phyloP scores from a whole-genome alignment of 192 early-diverging fungal genomes.

The Oehlia diaphana region DNA sequence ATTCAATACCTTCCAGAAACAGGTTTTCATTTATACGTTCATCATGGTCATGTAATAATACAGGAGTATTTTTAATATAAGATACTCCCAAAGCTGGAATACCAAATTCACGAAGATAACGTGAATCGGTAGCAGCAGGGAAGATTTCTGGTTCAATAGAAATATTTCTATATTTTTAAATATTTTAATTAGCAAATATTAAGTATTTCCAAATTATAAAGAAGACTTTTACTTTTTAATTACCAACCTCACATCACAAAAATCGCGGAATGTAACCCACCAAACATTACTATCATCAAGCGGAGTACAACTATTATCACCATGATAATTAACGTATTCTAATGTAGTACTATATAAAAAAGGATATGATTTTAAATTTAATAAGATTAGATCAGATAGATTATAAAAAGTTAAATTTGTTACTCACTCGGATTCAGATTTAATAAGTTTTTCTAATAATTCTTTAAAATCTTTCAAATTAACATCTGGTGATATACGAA shows the following conservation, averaged over 20 bases:
- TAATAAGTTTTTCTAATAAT: slow-evolving; percentile 44
- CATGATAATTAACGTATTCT: slow-evolving; percentile 65
- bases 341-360: slow-evolving; percentile 49
- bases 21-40: slow-evolving; percentile 78
- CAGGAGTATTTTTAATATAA: slow-evolving; percentile 75
- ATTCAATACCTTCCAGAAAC: slow-evolving; percentile 72
- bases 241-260: slow-evolving; percentile 47
- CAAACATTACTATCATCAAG: slow-evolving; percentile 62
- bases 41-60: slow-evolving; percentile 85
- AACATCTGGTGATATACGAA: slow-evolving; percentile 70
- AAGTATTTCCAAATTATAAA: not conserved
- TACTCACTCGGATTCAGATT: slow-evolving; percentile 45
- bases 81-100: slow-evolving; percentile 82
- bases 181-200: not conserved
- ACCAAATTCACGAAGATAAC: slow-evolving; percentile 72
- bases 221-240: not conserved
- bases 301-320: slow-evolving; percentile 55
- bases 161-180: slow-evolving; percentile 38
- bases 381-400: not conserved
- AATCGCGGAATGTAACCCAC: slow-evolving; percentile 63
- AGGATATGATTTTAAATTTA: not conserved
- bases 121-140: slow-evolving; percentile 81
- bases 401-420: slow-evolving; percentile 3
- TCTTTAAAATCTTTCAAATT: slow-evolving; percentile 64
- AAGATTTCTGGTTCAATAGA: slow-evolving; percentile 74